phyloP scores from a whole-genome alignment of 805 yeast species.

The Metschnikowia orientalis region DNA sequence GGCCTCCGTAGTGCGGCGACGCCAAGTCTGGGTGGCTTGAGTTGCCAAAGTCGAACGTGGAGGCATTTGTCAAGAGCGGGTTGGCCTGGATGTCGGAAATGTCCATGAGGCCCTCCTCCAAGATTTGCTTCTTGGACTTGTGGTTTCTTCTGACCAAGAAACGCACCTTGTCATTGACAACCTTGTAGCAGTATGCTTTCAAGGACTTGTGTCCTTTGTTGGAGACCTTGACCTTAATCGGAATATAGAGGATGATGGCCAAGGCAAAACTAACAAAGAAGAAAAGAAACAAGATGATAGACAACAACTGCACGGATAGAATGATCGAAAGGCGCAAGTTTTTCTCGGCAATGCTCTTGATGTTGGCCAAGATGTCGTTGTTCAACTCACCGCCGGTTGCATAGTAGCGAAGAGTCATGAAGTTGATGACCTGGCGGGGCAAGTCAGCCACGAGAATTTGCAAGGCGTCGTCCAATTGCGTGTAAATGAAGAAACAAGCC shows the following conservation, averaged over 20 bases:
- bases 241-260: slow-evolving; percentile 51
- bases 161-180: slow-evolving; percentile 56
- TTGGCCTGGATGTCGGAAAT: slow-evolving; percentile 22
- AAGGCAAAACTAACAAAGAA: slow-evolving; percentile 54
- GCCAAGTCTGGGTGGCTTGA: background rate
- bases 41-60: slow-evolving; percentile 14
- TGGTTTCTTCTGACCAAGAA: slow-evolving; percentile 43
- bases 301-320: slow-evolving; percentile 68
- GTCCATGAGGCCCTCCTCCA: slow-evolving; percentile 28
- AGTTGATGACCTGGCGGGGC: slow-evolving; percentile 83
- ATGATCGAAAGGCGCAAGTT: slow-evolving; percentile 67
- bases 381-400: slow-evolving; percentile 45
- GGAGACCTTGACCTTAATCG: slow-evolving; percentile 45
- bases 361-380: slow-evolving; percentile 42
- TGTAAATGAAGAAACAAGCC: slow-evolving; percentile 60
- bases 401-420: slow-evolving; percentile 57
- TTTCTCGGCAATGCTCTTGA: slow-evolving; percentile 54
- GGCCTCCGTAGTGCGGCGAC: background rate
- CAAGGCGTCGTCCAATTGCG: slow-evolving; percentile 59
- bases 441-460: slow-evolving; percentile 70
- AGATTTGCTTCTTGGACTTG: slow-evolving; percentile 31
- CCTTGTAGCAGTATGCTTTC: slow-evolving; percentile 57
- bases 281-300: slow-evolving; percentile 68
- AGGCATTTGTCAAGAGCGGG: slow-evolving; percentile 22
- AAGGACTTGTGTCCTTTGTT: slow-evolving; percentile 39